Percentiles rank a stretch among this genome's conserved stretches.
phyloP scores from a whole-genome alignment of 140 eudicot species.

The Bidens hawaiensis region DNA sequence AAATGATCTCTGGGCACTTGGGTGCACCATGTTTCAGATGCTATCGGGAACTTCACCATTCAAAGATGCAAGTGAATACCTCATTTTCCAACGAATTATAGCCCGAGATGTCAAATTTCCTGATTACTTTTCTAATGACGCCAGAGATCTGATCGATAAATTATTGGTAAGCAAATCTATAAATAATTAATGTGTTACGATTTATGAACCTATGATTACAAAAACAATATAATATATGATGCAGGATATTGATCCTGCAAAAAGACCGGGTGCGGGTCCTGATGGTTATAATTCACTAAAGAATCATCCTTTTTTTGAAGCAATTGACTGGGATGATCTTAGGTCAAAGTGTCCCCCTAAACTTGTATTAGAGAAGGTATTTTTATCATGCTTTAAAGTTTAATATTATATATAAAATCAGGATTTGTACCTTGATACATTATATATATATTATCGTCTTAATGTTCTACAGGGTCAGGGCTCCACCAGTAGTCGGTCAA shows the following conservation, averaged over 20 bases:
- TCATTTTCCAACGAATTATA: conserved; percentile 83
- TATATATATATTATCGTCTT: conserved; percentile 8
- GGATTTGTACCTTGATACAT: conserved; percentile 2
- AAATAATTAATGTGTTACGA: not conserved
- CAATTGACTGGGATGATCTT: conserved; percentile 68
- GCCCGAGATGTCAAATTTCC: conserved; percentile 96
- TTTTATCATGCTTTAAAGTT: not conserved
- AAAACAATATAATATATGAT: not conserved
- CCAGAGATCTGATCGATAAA: conserved; percentile 76
- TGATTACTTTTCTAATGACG: conserved; percentile 70
- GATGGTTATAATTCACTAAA: conserved; percentile 75
- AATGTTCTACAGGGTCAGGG: conserved; percentile 46
- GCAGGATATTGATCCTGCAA: conserved; percentile 84
- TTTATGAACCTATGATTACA: not conserved
- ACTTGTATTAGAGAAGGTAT: conserved; percentile 66
- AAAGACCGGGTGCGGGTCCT: conserved; percentile 95
- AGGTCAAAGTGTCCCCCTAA: conserved; percentile 65
- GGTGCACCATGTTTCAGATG: conserved; percentile 99
- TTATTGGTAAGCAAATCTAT: conserved; percentile 48
- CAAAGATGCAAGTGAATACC: conserved; percentile 96
- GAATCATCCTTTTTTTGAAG: conserved; percentile 75
- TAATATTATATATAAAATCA: not conserved
- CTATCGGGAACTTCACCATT: conserved; percentile 97
- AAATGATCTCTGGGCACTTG: conserved; percentile 98
- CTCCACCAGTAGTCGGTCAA: conserved; percentile 27